Conservation (phyloP, 1,139 yeast genomes). For the Hyphopichia burtonii region DNA sequence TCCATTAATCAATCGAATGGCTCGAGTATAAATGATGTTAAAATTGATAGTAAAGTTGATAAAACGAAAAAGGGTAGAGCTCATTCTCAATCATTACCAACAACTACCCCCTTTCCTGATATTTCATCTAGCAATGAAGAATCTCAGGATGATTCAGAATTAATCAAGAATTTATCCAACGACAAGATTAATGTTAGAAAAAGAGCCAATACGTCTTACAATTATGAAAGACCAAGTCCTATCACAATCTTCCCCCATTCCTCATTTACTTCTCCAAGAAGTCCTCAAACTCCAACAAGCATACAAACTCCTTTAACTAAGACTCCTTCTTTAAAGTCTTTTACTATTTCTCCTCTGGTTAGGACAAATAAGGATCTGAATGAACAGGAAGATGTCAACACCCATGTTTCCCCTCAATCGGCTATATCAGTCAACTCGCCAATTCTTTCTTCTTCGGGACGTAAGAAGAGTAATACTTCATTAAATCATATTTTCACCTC, state of each 20-base stretch:
- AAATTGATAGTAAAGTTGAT: neutral
- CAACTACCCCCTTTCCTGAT: slow-evolving; percentile 9
- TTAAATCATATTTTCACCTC: neutral
- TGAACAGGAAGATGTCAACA: neutral
- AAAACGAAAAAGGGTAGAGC: slow-evolving; percentile 15
- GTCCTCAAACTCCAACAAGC: slow-evolving; percentile 21
- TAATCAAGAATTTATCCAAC: neutral
- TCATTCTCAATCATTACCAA: slow-evolving; percentile 38
- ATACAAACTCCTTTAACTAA: slow-evolving; percentile 14
- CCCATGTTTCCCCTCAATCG: slow-evolving; percentile 18
- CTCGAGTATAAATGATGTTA: neutral
- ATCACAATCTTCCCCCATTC: neutral
- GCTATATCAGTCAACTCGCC: slow-evolving; percentile 11
- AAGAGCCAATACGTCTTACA: slow-evolving; percentile 26
- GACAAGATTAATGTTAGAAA: slow-evolving; percentile 10
- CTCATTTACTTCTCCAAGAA: slow-evolving; percentile 1
- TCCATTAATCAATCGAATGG: neutral
- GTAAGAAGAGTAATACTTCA: slow-evolving; percentile 8
- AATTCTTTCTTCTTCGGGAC: slow-evolving; percentile 7
- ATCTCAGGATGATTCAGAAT: neutral
- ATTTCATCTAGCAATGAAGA: neutral
- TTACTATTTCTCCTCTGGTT: slow-evolving; percentile 40
- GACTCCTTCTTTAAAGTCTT: slow-evolving; percentile 38
- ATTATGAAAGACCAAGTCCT: slow-evolving; percentile 33
- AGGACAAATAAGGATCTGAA: slow-evolving; percentile 10